Evolutionary conservation across 2,329 filamentous ascomycete species (phyloP), one percentile per base, ranked within the genome.

Genomic region (Herpotrichia juniperi): DNA sequence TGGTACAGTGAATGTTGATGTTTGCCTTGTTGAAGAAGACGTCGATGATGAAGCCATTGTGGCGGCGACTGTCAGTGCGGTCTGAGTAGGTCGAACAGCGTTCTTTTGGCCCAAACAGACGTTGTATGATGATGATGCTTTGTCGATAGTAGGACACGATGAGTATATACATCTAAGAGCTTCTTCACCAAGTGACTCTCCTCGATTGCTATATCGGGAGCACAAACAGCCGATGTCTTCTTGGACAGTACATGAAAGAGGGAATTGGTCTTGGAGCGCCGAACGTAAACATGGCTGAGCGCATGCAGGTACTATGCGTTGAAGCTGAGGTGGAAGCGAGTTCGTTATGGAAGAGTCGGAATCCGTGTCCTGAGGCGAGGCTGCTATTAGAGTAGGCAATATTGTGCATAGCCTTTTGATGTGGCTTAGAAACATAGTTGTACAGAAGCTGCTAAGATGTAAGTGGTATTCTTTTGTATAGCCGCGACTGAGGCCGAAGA

Each of bases 391-490:
- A 46, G 68, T 61, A 61, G 68, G 64, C 61, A 65, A 66, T 59
- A 68, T 58, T 51, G 70, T 67, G 65, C 66, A 72, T 68, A 71
- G 63, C 64, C 67, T 67, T 66, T 64, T 66, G 49, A 64, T 58
- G 64, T 66, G 68, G 64, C 70, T 66, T 59, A 71, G 55, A 66
- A 69, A 64, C 71, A 74, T 74, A 74, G 57, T 71, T 59, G 64
- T 73, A 72, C 70, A 70, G 51, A 53, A 63, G 58, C 67, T 71
- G 59, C 46, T 54, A 53, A 52, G 48, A 32, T 26, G 60, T 73
- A 56, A 72, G 66, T 66, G 62, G 53, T 62, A 67, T 69, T 60
- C 49, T 60, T 58, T 46, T 43, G 46, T 39, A 55, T 24, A n/a
- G 21, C 14, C 39, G 4, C 17, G 35, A 17, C 48, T 48, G 32